Evolutionary conservation across 1,284 basidiomycete genomes (phyloP), one percentile per base, ranked within the genome.

Genomic region (Naganishia cerealis): DNA sequence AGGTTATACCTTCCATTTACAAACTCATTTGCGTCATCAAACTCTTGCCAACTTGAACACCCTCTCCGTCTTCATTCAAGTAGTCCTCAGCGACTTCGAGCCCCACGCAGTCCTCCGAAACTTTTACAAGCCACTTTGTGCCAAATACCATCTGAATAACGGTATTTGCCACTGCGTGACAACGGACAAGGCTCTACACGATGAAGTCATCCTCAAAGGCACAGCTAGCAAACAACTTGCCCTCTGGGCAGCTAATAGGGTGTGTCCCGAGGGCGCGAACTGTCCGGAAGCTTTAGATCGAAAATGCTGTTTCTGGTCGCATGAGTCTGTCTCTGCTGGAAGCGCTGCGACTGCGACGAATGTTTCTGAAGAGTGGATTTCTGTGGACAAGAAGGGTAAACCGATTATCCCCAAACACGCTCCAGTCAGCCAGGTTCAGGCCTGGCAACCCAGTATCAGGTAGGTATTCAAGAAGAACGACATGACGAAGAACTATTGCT

Each of bases 351-450:
- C 15, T 15, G 57, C 4, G 29, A 48, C 24, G 38, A 18, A 21
- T 6, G 38, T 18, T 21, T 39, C 61, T 9, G 50, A 63, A 42
- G 50, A 63, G 21, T 63, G 61, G 61, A 63, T 63, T 42, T 21
- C 61, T 13, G 61, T 63, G 18, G 61, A 63, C 29, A 63, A 54
- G 24, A 63, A 63, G 43, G 61, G 61, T 24, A 63, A 63, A 52
- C 61, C 61, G 50, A 63, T 63, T 9, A n/a, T 63, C 24, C 29
- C 29, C 29, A 33, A 33, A 33, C 29, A 33, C 29, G 29, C 29
- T 33, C 6, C 29, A 33, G 29, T 6, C 6, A 33, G 29, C 29
- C 29, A 33, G 29, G 29, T 33, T 6, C n/a, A 16, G 42, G 33
- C 15, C 24, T 63, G 61, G 61, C 50, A 63, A 18, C 61, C 61